A percentile compares a stretch with the other conserved stretches of the same genome.
These are phyloP conservation scores for Melampsora abietis-canadensis DNA, from an alignment of 1,284 basidiomycete species.

Conservation along the genomic window DNA sequence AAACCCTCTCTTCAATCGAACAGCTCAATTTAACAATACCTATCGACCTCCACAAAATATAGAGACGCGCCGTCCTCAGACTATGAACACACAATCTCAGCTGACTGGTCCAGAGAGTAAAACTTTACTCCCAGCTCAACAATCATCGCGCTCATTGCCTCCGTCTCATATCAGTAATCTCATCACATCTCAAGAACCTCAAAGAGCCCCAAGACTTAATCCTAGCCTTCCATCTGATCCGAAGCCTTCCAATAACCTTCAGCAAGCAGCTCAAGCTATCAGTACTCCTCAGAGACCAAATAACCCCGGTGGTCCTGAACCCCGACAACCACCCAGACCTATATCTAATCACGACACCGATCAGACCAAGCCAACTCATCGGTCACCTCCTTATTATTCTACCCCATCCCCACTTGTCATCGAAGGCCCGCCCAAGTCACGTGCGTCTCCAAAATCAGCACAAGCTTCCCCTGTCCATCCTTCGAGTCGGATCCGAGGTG, in stretches of 20 bases:
- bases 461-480: background rate
- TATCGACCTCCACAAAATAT: background rate
- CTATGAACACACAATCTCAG: background rate
- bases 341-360: background rate
- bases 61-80: background rate
- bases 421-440: background rate
- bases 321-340: background rate
- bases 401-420: conserved; percentile 28
- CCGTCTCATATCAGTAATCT: background rate
- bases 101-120: background rate
- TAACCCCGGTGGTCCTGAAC: background rate
- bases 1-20: conserved; percentile 13
- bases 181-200: background rate
- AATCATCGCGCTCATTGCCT: background rate
- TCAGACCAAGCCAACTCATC: background rate
- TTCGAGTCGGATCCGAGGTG: background rate
- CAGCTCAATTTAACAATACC: background rate
- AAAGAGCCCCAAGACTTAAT: background rate
- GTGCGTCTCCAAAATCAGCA: background rate
- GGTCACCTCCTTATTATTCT: conserved; percentile 9
- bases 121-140: background rate
- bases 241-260: background rate
- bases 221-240: background rate
- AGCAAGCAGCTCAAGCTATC: background rate
- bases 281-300: background rate